Evolutionary conservation across 2,329 filamentous ascomycete species (phyloP), one percentile per base, ranked within the genome.

Genomic region (Colletotrichum viniferum): DNA sequence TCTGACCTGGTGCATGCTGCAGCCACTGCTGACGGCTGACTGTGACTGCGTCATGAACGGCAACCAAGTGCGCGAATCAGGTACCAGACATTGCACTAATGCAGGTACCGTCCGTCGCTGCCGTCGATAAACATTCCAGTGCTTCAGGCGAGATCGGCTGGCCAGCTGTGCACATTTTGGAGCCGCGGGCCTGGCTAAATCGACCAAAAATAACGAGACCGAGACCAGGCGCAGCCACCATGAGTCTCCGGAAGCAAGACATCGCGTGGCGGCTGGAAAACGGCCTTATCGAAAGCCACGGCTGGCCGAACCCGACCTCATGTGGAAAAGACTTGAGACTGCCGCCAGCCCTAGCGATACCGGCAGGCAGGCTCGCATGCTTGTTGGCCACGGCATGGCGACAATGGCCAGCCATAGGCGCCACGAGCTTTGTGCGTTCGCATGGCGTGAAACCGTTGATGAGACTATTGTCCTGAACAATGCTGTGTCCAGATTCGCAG

Each of bases 1-100:
- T n/a, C 52, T 30, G 61, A 71, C 71, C 38, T 52, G n/a, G n/a
- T 52, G 43, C n/a, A 52, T 52, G 38, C 48, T 69, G 43, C 60
- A 32, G 67, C 61, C 32, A 34, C 58, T 34, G 63, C 56, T 73
- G 73, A 73, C 73, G 69, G 63, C 64, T 76, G 69, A 73, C 73
- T 32, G 58, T 52, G 36, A 36, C 64, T 69, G 73, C 48, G 64
- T 76, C 58, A 73, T 34, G 24, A 63, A 43, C 63, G 30, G 28
- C 21, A 28, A 18, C 36, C 14, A 58, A 26, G 21, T 28, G 55
- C 55, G 58, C 62, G 55, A 30, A 48, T 36, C 73, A 73, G 55
- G 70, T 68, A 67, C 64, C 63, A 71, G 36, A 18, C 26, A 56
- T 36, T 71, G 48, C 69, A 63, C 73, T 73, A 75, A 73, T 64